These are phyloP conservation scores for Arabidopsis suecica DNA, from an alignment of 345 rosid species.

Conservation along the genomic window DNA sequence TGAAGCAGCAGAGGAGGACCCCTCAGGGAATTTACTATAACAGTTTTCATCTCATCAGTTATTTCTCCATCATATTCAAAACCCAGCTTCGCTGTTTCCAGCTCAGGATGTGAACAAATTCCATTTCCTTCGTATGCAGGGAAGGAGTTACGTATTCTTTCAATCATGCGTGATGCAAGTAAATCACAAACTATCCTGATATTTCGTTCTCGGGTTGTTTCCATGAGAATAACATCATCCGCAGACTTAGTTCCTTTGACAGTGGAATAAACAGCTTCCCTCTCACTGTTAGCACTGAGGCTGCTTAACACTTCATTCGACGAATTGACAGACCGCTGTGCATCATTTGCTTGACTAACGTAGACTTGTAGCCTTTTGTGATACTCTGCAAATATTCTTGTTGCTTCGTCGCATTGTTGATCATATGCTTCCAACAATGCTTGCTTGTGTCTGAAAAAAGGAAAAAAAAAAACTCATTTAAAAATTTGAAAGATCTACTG, in stretches of 20 bases:
- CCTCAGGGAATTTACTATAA: constrained; percentile 64
- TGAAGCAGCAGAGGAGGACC: constrained; percentile 83
- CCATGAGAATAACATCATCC: constrained; percentile 86
- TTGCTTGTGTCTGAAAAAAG: constrained; percentile 75
- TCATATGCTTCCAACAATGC: constrained; percentile 86
- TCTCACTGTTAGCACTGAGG: constrained; percentile 56
- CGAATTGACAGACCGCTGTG: constrained; percentile 64
- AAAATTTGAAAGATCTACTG: not conserved
- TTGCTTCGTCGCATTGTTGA: constrained; percentile 94
- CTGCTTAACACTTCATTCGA: constrained; percentile 62
- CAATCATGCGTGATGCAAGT: constrained; percentile 72
- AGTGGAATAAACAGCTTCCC: constrained; percentile 89
- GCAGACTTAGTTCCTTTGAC: constrained; percentile 77
- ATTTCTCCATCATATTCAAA: constrained; percentile 85
- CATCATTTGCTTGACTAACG: constrained; percentile 88
- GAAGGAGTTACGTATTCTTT: constrained; percentile 69
- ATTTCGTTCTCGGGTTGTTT: constrained; percentile 75
- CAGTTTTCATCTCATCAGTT: constrained; percentile 74
- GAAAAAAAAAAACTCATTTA: constrained; percentile 3
- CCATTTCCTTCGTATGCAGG: constrained; percentile 96
- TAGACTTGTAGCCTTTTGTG: constrained; percentile 74
- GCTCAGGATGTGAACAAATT: constrained; percentile 73
- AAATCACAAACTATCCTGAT: constrained; percentile 86
- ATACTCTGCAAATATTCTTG: constrained; percentile 86
- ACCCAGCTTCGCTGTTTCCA: constrained; percentile 75